Evolutionary conservation across 108 stramenopile genomes (phyloP), one percentile per base, ranked within the genome.

Genomic region (Conticribra weissflogii): DNA sequence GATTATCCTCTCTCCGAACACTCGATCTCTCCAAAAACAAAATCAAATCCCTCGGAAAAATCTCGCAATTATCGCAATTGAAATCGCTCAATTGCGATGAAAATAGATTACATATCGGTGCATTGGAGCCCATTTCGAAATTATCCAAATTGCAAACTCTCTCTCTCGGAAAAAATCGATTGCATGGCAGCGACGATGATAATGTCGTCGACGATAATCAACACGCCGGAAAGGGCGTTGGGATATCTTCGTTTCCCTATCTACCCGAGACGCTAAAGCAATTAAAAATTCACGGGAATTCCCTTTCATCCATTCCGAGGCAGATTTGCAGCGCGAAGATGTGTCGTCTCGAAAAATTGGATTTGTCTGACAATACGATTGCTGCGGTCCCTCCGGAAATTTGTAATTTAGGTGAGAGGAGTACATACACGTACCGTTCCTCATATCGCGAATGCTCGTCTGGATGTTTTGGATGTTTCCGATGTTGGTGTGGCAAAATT

Each of bases 11-110:
- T 31, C 64, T 92, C 8, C 75, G 71, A 24, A 91, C 90, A 22
- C 72, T 95, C 21, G 93, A 95, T 71, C 59, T 95, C 2, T 92
- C 89, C 16, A 85, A 83, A 56, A 95, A 95, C 60, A 74, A 81
- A 58, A 31, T 95, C 9, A 78, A 60, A 28, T 46, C 45, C 2
- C 79, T 89, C 3, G 81, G 74, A 0, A 49, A 81, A 22, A 48
- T 95, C 46, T 63, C 80, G 44, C 71, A 66, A 34, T 56, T 95
- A 25, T 81, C 64, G 33, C 68, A 85, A 28, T 63, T 95, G 28
- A 92, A 92, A 74, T 86, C 90, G 8, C 71, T 95, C 31, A 90
- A 92, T 66, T 71, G 88, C 28, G 87, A 92, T 48, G 71, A 84
- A 9, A 95, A 95, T 67, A 48, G 79, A 51, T 74, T 95, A 66